Percentiles rank a stretch among this genome's conserved stretches.
These are phyloP conservation scores for Corymbia calophylla DNA, from an alignment of 441 rosid genomes.

Conservation along the genomic window DNA sequence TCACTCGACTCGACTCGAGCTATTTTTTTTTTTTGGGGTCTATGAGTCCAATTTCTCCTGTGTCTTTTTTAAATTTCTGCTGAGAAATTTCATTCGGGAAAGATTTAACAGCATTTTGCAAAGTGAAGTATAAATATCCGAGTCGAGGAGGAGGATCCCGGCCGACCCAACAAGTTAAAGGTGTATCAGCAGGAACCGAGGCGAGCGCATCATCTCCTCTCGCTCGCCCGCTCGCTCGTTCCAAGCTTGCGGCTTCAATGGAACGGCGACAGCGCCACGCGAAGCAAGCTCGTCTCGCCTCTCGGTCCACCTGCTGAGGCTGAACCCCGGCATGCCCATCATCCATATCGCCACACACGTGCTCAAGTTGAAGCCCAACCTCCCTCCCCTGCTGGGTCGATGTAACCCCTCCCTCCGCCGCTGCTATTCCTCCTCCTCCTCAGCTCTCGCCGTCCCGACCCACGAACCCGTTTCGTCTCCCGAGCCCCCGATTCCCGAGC, in stretches of 20 bases:
- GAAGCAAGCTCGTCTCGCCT: not conserved
- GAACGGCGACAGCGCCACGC: not conserved
- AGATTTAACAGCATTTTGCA: not conserved
- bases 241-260: not conserved
- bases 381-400: not conserved
- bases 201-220: not conserved
- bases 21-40: no score
- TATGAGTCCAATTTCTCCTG: not conserved
- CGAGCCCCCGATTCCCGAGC: constrained; percentile 40
- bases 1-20: no score
- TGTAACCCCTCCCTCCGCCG: constrained; percentile 4
- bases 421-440: constrained; percentile 23
- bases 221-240: not conserved
- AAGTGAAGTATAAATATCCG: not conserved
- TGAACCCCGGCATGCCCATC: not conserved
- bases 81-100: not conserved
- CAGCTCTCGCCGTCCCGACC: constrained; percentile 14
- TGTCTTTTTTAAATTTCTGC: not conserved
- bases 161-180: not conserved
- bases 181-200: not conserved
- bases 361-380: not conserved
- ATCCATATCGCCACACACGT: not conserved
- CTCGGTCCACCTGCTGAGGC: not conserved
- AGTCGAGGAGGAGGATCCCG: not conserved
- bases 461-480: constrained; percentile 11